Conservation (phyloP, 2,329 filamentous ascomycete species). For the Tolypocladium ovalisporum region DNA sequence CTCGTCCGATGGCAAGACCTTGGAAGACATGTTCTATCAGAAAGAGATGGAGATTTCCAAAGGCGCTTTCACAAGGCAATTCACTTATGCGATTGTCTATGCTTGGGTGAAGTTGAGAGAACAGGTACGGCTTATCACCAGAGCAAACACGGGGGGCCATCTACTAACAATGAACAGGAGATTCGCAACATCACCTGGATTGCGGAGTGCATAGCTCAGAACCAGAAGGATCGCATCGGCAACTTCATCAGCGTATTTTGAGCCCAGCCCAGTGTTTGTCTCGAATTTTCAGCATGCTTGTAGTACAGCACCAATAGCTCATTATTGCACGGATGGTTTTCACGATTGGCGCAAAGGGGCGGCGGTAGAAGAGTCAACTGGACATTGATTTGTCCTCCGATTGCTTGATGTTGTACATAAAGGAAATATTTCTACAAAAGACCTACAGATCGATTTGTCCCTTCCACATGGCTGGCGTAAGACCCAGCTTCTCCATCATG, state of each 20-base stretch:
- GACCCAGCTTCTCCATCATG: conserved; percentile 70
- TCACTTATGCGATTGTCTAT: conserved; percentile 90
- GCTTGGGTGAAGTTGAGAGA: conserved; percentile 96
- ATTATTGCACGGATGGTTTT: conserved; percentile 24
- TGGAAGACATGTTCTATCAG: conserved; percentile 98
- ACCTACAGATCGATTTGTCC: conserved; percentile 56
- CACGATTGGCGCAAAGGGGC: conserved; percentile 20
- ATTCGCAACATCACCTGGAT: conserved; percentile 99
- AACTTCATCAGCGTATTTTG: conserved; percentile 99
- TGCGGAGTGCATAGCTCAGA: conserved; percentile 97
- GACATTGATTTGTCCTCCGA: conserved; percentile 13
- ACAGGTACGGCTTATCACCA: conserved; percentile 53
- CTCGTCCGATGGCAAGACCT: conserved; percentile 72
- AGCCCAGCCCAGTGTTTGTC: conserved; percentile 14
- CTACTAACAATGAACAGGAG: conserved; percentile 52
- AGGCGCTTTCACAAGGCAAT: conserved; percentile 87
- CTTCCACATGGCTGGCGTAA: conserved; percentile 84
- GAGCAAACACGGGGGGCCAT: background rate
- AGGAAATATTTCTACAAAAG: conserved; percentile 31
- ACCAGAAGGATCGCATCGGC: conserved; percentile 96
- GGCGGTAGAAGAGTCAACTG: conserved; percentile 9
- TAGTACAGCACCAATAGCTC: conserved; percentile 30
- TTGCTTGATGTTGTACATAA: conserved; percentile 38
- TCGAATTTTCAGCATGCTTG: conserved; percentile 22
- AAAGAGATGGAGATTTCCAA: conserved; percentile 99